Base-by-base conservation (phyloP, 345 rosid genomes). In the Microthlaspi erraticum region DNA sequence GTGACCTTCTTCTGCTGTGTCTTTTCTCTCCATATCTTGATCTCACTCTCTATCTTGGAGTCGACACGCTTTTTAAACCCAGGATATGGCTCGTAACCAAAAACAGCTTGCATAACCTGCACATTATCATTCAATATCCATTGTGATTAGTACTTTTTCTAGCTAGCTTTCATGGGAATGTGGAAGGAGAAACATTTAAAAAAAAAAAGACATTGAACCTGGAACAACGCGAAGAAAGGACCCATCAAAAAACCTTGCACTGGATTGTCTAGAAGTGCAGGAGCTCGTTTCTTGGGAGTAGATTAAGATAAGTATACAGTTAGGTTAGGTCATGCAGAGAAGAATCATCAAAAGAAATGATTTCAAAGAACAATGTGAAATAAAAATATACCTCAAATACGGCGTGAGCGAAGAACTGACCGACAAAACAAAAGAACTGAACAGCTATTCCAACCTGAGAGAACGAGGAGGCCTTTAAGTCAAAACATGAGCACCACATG, bases 341-440 rank as follows among this genome's bases (percentile, higher is more conserved):
- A 36, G 41, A 12, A 9, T 42, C 26, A 16, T n/a, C n/a, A 5
- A 54, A 17, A 17, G 10, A 55, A 52, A 49, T 45, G 6, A 26
- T 33, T 36, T 34, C 46, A 14, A 55, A 57, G 9, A 20, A 29
- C 9, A 73, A 43, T 10, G 52, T 31, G n/a, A 45, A 18, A 43
- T 16, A 31, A 12, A n/a, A n/a, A 29, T 77, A 64, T 51, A 85
- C 96, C 96, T 90, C 96, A 71, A 88, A 92, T 54, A 89, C 63
- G 8, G 91, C 92, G 60, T 92, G 98, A 60, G 94, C 96, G 1
- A 92, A 10, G 66, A 85, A 81, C 79, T 88, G 98, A 60, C 91
- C 88, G 0, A 65, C 81, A 92, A 92, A 89, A 66, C 94, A 88
- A 43, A 85, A 14, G 65, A 89, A 20, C 72, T 92, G 94, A 73